Evolutionary conservation across 768 basidiomycete species (phyloP).

Genomic region (Auricularia sp.): DNA sequence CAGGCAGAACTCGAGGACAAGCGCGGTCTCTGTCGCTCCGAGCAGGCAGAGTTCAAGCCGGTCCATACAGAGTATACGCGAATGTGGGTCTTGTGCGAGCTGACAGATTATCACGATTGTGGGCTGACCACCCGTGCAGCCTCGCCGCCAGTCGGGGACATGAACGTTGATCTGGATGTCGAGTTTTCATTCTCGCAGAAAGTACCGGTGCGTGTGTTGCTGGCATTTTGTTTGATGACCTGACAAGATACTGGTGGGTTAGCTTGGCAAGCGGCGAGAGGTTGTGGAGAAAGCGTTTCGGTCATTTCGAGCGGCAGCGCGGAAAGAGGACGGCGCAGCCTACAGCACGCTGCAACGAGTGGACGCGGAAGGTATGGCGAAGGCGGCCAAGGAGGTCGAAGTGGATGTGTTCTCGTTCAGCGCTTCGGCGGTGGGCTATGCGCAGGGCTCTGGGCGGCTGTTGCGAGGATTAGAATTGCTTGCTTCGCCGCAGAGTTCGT

Average conservation of each 20-base stretch:
- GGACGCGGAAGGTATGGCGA: not conserved
- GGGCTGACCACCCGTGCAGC: not conserved
- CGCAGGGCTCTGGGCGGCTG: not conserved
- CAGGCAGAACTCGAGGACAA: not conserved
- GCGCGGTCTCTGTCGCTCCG: not conserved
- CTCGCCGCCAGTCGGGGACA: not conserved
- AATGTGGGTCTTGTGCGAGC: not conserved
- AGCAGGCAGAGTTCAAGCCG: not conserved
- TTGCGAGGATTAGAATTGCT: not conserved
- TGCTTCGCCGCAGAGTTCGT: not conserved
- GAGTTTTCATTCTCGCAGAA: slow-evolving; percentile 22
- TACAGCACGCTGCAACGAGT: not conserved
- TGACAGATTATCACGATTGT: not conserved
- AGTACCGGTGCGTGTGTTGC: slow-evolving; percentile 17
- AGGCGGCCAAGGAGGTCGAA: not conserved
- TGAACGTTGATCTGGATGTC: slow-evolving; percentile 17
- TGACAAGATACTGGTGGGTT: not conserved
- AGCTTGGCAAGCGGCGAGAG: not conserved
- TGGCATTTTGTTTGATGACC: not conserved
- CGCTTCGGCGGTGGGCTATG: not conserved
- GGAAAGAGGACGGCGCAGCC: not conserved
- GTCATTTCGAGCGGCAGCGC: not conserved
- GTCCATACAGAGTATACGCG: not conserved
- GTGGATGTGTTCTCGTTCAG: not conserved
- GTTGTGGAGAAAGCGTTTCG: not conserved